Base-by-base conservation (phyloP, 2,329 filamentous ascomycete genomes). In the Colletotrichum sublineola region DNA sequence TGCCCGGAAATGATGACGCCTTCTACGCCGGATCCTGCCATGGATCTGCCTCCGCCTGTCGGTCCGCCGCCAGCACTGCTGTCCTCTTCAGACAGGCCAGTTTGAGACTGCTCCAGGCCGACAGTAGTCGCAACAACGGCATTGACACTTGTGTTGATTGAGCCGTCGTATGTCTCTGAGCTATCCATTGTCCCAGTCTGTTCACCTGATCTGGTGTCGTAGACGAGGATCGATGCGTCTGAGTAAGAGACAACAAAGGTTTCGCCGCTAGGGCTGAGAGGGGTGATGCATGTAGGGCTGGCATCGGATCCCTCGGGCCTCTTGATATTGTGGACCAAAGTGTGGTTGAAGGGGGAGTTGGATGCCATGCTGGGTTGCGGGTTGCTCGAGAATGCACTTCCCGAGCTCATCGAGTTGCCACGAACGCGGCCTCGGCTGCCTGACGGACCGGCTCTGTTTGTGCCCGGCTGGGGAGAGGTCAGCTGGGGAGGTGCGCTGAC, bases 1-100 rank as follows among this genome's bases (percentile, higher is more conserved):
- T 99, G 96, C 75, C 96, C 96, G 74, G 94, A 97, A 75, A 99
- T 98, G 71, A 99, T 93, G 31, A 97, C 94, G 15, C 96, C 96
- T 81, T 98, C 95, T 0, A 97, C 91, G 44, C 93, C 93, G 68
- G 92, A 94, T 63, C 91, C 93, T 9, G 92, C 91, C 84, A 87
- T 87, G 0, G 86, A 85, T 42, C 87, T 84, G 46, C 87, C 85
- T 33, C 94, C 93, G 14, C 90, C 90, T 0, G 96, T 98, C 7
- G 96, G 94, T 1, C 95, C 94, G 55, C 92, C 92, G 1, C 93
- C 89, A 8, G 90, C 85, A 36, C 61, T 40, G n/a, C 80, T 81
- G 74, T 97, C 94, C 69, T 97, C 94, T 42, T 94, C 93, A 67
- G 92, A 88, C 3, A 93, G 83, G 42, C 90, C 86, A 18, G 78